Conservation (phyloP, 345 rosid genomes). For the Odontarrhena argentea region DNA sequence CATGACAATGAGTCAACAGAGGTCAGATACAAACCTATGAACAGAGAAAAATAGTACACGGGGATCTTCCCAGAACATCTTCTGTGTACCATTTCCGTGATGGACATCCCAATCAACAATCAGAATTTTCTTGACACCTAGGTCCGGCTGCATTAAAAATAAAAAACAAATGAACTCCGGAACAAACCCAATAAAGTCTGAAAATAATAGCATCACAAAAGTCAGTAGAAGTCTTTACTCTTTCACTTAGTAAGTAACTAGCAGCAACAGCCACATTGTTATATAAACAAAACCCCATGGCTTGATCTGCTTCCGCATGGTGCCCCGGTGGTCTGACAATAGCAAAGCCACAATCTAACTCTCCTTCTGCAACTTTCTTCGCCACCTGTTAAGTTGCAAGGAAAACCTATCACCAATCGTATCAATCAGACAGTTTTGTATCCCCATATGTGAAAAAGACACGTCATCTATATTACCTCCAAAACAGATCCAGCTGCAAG, state of each 20-base stretch:
- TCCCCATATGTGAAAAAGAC: neutral
- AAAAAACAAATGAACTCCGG: neutral
- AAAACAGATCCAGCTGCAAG: slow-evolving; percentile 90
- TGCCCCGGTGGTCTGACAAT: slow-evolving; percentile 99
- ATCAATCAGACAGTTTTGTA: slow-evolving; percentile 7
- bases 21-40: slow-evolving; percentile 63
- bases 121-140: slow-evolving; percentile 78
- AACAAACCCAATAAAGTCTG: neutral
- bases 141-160: slow-evolving; percentile 53
- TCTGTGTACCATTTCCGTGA: slow-evolving; percentile 96
- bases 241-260: slow-evolving; percentile 62
- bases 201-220: slow-evolving; percentile 2
- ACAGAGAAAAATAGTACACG: slow-evolving; percentile 94
- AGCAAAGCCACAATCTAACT: slow-evolving; percentile 78
- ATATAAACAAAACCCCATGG: slow-evolving; percentile 93
- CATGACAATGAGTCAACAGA: slow-evolving; percentile 10
- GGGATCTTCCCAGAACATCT: slow-evolving; percentile 87
- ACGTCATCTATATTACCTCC: slow-evolving; percentile 51
- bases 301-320: slow-evolving; percentile 84
- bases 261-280: slow-evolving; percentile 92
- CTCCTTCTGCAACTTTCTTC: slow-evolving; percentile 82
- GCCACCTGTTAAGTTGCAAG: slow-evolving; percentile 52
- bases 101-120: slow-evolving; percentile 99
- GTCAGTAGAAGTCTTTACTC: slow-evolving; percentile 46
- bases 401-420: neutral